These are phyloP conservation scores for Podospora conica DNA, from an alignment of 495 filamentous ascomycete genomes.

Conservation along the genomic window DNA sequence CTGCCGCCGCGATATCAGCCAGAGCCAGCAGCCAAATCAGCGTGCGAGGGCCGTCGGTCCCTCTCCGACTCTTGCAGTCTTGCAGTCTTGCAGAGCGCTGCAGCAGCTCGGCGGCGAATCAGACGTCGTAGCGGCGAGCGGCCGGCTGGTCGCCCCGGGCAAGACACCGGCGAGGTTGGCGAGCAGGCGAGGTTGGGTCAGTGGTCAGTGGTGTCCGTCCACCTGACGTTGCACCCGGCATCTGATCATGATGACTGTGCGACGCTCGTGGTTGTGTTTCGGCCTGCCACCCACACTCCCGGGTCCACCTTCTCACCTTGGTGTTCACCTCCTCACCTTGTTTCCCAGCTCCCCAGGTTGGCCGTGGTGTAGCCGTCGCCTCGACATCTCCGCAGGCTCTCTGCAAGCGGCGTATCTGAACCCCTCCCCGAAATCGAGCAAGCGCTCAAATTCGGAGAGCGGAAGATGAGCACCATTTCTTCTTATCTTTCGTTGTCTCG, in stretches of 20 bases:
- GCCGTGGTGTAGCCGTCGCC: neutral
- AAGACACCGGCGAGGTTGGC: conserved; percentile 7
- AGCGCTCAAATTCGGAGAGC: neutral
- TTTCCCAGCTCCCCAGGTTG: neutral
- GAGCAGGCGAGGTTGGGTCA: conserved; percentile 4
- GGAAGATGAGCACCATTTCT: neutral
- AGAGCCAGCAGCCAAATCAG: conserved; percentile 16
- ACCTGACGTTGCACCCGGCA: conserved; percentile 5
- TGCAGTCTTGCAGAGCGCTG: conserved; percentile 9
- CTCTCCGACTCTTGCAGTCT: conserved; percentile 9
- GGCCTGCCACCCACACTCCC: neutral
- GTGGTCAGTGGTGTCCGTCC: neutral
- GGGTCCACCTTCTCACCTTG: neutral
- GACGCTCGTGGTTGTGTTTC: neutral
- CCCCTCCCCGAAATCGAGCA: no score
- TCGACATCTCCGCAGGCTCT: neutral
- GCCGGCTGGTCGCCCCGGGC: neutral
- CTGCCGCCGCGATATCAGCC: conserved; percentile 5
- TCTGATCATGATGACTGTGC: conserved; percentile 2
- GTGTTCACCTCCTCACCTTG: neutral
- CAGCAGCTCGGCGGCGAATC: conserved; percentile 16
- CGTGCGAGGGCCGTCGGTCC: conserved; percentile 6
- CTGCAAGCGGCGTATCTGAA: neutral
- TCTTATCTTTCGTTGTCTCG: neutral
- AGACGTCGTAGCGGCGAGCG: neutral